Conservation (phyloP, 768 basidiomycete species). For the Phaeotremella fagi region DNA sequence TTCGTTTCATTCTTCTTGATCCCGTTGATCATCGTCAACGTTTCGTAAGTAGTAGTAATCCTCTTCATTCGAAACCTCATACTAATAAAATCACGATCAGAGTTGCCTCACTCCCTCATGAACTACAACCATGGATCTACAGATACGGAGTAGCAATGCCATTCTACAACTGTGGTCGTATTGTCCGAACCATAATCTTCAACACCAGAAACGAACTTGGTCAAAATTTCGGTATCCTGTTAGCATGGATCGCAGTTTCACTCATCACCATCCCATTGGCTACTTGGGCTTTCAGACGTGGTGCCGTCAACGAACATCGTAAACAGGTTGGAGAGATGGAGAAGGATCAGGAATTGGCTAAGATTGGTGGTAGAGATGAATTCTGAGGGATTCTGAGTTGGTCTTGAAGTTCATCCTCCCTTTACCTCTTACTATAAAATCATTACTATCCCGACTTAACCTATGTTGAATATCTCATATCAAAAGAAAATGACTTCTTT, state of each 20-base stretch:
- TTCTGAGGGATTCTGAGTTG: too few species aligned
- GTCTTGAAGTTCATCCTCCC: too few species aligned
- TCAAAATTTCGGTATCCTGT: conserved; percentile 40
- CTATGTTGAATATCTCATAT: too few species aligned
- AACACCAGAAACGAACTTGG: conserved; percentile 47
- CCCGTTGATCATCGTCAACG: conserved; percentile 40
- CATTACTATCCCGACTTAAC: too few species aligned
- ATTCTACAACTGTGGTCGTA: conserved; percentile 41
- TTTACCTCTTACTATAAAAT: too few species aligned
- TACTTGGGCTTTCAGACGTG: conserved; percentile 35
- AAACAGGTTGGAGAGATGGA: conserved; percentile 15
- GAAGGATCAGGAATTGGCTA: conserved; percentile 1
- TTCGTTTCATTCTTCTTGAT: conserved; percentile 49
- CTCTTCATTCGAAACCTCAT: neutral
- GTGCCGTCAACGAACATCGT: conserved; percentile 25
- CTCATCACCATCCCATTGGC: conserved; percentile 39
- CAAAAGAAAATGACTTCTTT: too few species aligned
- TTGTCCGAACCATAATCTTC: conserved; percentile 45
- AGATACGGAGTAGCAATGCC: conserved; percentile 46
- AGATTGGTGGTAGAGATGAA: neutral
- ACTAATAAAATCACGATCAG: too few species aligned
- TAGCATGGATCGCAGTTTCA: conserved; percentile 43
- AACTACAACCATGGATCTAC: conserved; percentile 47
- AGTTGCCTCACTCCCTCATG: conserved; percentile 40
- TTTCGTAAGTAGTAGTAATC: conserved; percentile 27